phyloP scores from a whole-genome alignment of 1,284 basidiomycete genomes.

The Inonotus hispidus region DNA sequence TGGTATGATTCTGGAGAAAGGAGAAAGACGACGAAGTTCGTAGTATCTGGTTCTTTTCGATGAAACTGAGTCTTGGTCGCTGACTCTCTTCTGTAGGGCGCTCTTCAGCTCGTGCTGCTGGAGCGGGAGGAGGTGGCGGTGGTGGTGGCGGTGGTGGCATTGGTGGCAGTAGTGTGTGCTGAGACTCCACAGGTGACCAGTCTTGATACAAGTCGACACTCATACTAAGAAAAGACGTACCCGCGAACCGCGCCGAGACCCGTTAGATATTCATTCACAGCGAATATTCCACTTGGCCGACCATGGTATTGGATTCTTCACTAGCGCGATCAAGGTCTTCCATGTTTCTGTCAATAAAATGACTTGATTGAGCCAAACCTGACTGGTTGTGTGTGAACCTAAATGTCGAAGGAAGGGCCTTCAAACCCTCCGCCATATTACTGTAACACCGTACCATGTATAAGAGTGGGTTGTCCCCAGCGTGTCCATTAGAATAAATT shows the following conservation, averaged over 20 bases:
- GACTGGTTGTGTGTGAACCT: conserved; percentile 54
- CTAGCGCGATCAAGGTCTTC: conserved; percentile 50
- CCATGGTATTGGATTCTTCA: conserved; percentile 52
- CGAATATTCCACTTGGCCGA: conserved; percentile 52
- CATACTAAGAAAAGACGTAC: too few species aligned
- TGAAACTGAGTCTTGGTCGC: too few species aligned
- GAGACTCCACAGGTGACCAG: too few species aligned
- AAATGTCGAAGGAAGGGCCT: conserved; percentile 49
- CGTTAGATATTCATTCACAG: conserved; percentile 55
- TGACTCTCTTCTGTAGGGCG: too few species aligned
- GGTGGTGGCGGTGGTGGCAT: too few species aligned
- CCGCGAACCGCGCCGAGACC: conserved; percentile 48
- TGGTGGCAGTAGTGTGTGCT: too few species aligned
- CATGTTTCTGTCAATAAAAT: background rate
- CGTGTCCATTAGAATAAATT: background rate
- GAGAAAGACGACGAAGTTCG: too few species aligned
- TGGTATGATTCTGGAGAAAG: too few species aligned
- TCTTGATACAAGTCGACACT: too few species aligned
- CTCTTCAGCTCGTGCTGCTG: too few species aligned
- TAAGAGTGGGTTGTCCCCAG: conserved; percentile 9
- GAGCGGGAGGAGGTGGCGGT: too few species aligned
- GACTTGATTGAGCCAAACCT: conserved; percentile 29
- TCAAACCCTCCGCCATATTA: conserved; percentile 56
- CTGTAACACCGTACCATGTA: conserved; percentile 51
- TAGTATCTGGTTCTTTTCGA: too few species aligned